Conservation (phyloP, 805 yeast species). For the Ogataea corticis region DNA sequence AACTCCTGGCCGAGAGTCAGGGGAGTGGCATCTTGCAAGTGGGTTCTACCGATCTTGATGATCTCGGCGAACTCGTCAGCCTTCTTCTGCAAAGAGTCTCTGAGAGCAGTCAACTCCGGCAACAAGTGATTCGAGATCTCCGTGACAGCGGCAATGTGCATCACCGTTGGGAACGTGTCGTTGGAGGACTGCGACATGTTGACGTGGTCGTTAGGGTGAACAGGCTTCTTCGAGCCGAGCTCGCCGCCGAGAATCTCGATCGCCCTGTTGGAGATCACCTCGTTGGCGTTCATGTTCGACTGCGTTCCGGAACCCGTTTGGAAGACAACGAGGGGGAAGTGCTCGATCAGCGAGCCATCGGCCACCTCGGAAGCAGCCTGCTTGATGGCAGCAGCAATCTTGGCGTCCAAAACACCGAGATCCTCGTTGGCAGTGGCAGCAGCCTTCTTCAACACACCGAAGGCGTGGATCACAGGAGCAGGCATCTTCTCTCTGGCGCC, state of each 20-base stretch:
- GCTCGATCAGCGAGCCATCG: constrained; percentile 87
- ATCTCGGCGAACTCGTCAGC: constrained; percentile 81
- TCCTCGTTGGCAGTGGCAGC: constrained; percentile 88
- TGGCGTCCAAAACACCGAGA: constrained; percentile 81
- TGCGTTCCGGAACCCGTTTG: constrained; percentile 99
- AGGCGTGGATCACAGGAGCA: constrained; percentile 84
- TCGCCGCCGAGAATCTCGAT: constrained; percentile 93
- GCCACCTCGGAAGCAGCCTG: constrained; percentile 94
- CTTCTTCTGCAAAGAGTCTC: constrained; percentile 76
- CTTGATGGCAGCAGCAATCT: constrained; percentile 80
- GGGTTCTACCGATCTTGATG: constrained; percentile 98
- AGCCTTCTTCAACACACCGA: constrained; percentile 91
- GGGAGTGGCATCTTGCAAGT: constrained; percentile 98
- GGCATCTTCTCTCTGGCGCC: constrained; percentile 91
- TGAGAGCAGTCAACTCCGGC: constrained; percentile 78
- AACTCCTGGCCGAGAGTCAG: constrained; percentile 97
- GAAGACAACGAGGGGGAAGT: constrained; percentile 97
- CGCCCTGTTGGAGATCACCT: constrained; percentile 97
- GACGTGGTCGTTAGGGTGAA: constrained; percentile 98
- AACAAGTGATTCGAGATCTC: constrained; percentile 75
- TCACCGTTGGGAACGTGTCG: constrained; percentile 98
- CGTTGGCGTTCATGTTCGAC: constrained; percentile 98
- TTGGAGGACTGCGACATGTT: constrained; percentile 98
- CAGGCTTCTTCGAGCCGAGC: constrained; percentile 89
- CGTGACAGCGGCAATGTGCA: constrained; percentile 98